Percentiles rank a stretch among this genome's conserved stretches.
These are phyloP conservation scores for Picochlorum costavermella DNA, from an alignment of 139 green algal species.

Conservation along the genomic window DNA sequence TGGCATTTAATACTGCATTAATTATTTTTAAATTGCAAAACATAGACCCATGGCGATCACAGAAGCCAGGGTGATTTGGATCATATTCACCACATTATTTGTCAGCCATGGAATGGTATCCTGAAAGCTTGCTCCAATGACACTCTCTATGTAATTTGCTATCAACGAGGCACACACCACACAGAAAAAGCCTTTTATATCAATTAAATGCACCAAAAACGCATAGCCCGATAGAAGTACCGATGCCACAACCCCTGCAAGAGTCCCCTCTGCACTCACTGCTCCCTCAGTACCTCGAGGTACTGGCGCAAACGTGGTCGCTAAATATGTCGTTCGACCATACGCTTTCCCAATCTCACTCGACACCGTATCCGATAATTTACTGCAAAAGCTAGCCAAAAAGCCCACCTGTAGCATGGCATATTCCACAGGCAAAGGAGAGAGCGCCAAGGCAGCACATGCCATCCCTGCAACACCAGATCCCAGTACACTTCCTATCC, in stretches of 20 bases:
- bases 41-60: constrained; percentile 33
- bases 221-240: constrained; percentile 43
- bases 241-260: constrained; percentile 62
- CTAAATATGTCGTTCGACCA: constrained; percentile 83
- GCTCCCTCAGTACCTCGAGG: constrained; percentile 91
- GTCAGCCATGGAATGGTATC: constrained; percentile 71
- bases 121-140: constrained; percentile 76
- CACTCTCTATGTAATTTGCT: constrained; percentile 86
- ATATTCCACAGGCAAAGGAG: constrained; percentile 26
- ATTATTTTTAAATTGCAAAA: neutral
- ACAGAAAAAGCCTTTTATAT: constrained; percentile 15
- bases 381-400: constrained; percentile 81
- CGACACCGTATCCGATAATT: constrained; percentile 89
- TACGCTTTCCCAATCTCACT: constrained; percentile 95
- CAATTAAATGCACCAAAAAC: constrained; percentile 35
- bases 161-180: constrained; percentile 48
- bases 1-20: constrained; percentile 45
- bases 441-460: constrained; percentile 55
- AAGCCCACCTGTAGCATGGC: constrained; percentile 48
- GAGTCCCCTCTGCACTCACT: constrained; percentile 87
- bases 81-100: constrained; percentile 93
- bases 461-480: constrained; percentile 73
- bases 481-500: constrained; percentile 78
- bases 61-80: constrained; percentile 87
- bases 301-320: constrained; percentile 71